phyloP scores from a whole-genome alignment of 352 stramenopile species.

The Pilasporangium apinafurcum region DNA sequence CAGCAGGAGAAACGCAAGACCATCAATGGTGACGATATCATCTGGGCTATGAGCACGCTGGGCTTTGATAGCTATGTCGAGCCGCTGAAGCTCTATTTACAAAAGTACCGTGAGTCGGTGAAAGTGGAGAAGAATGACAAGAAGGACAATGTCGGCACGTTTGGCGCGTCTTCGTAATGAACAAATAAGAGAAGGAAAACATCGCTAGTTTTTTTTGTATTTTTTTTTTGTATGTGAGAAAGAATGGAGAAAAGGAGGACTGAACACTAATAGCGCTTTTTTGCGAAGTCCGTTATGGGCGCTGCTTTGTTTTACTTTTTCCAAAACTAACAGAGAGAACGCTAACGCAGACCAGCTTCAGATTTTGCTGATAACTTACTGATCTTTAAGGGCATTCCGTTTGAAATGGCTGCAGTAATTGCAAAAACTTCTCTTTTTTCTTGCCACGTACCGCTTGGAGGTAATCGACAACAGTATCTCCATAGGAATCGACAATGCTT shows the following conservation, averaged over 20 bases:
- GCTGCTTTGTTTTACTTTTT: no score
- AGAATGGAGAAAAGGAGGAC: not conserved
- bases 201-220: not conserved
- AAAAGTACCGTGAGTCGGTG: constrained; percentile 96
- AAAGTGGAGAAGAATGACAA: constrained; percentile 90
- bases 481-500: constrained; percentile 40
- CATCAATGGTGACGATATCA: constrained; percentile 99
- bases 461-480: constrained; percentile 40
- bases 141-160: constrained; percentile 86
- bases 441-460: constrained; percentile 28
- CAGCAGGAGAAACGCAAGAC: constrained; percentile 99
- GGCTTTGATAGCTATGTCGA: constrained; percentile 99
- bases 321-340: no score
- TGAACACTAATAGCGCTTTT: not conserved
- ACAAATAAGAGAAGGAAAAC: not conserved
- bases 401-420: constrained; percentile 25
- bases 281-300: no score
- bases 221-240: not conserved
- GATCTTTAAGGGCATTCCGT: not conserved
- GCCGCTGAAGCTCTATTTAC: constrained; percentile 98
- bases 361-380: constrained; percentile 1
- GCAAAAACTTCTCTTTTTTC: constrained; percentile 32
- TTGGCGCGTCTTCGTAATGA: constrained; percentile 73
- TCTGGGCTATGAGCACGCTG: constrained; percentile 99
- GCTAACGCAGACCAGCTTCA: no score